Evolutionary conservation across 306 rosid genomes (phyloP), one percentile per base, ranked within the genome.

Genomic region (Crotalaria pallida): DNA sequence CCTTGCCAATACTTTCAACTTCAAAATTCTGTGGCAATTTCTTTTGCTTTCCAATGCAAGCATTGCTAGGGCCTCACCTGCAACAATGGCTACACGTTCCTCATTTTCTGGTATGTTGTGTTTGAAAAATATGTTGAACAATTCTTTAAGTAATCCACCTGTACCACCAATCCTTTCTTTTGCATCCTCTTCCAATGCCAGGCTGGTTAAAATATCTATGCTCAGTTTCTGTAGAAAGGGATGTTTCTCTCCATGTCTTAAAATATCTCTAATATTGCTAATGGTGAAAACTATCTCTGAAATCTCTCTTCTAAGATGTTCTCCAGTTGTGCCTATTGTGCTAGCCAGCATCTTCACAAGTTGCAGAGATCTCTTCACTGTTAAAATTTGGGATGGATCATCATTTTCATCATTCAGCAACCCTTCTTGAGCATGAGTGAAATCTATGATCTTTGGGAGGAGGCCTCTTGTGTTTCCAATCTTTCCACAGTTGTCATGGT

Each of bases 21-120:
- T 91, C 62, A 88, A 52, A 65, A 88, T 78, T 5, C 93, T 67
- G 60, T 82, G 63, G 51, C 96, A 91, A 48, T 91, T 91, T 34
- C 75, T 84, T 77, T 70, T 71, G 80, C 93, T 91, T 61, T 88
- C 97, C 40, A 87, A 64, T 45, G 82, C 91, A 67, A 88, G 86
- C 89, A 87, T 84, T 16, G 97, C 87, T 17, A 91, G 81, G 26
- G 97, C 97, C 83, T 91, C 96, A 58, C 97, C 97, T 12, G 97
- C 96, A 13, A 84, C 86, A 24, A 23, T 77, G 24, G 81, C 74
- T 6, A 78, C 82, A 15, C 24, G 56, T 21, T 72, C 64, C 34
- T 82, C 80, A 21, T 43, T 72, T 79, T 82, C 83, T 2, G 65
- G 59, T 64, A 63, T 47, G 41, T 23, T 78, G 40, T 75, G 56